Percentiles rank a stretch among this genome's conserved stretches.
These are phyloP conservation scores for Yamadazyma dendronema DNA, from an alignment of 1,139 yeast species.

Conservation along the genomic window DNA sequence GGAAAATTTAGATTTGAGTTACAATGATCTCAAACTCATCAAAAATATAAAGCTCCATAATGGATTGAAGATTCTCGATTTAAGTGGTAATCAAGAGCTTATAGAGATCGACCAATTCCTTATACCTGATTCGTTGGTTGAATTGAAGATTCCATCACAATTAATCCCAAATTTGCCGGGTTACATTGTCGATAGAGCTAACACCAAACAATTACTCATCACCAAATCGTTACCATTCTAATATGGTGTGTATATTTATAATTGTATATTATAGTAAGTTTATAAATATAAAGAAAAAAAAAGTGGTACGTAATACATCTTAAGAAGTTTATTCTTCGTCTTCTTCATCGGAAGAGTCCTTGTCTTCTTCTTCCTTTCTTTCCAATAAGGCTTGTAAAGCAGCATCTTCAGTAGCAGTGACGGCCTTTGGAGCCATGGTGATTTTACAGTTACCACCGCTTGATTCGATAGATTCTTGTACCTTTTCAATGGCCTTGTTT, in stretches of 20 bases:
- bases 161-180: slow-evolving; percentile 38
- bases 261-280: not conserved
- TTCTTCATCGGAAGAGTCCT: slow-evolving; percentile 44
- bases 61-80: slow-evolving; percentile 33
- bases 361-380: slow-evolving; percentile 49
- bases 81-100: slow-evolving; percentile 46
- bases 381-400: slow-evolving; percentile 90
- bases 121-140: slow-evolving; percentile 39
- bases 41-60: slow-evolving; percentile 39
- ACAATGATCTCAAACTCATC: slow-evolving; percentile 40
- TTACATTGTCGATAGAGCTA: slow-evolving; percentile 42
- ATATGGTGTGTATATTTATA: not conserved
- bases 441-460: slow-evolving; percentile 88
- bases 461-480: slow-evolving; percentile 63
- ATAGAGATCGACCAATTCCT: slow-evolving; percentile 37
- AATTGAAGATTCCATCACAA: slow-evolving; percentile 37
- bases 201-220: slow-evolving; percentile 31
- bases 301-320: too few species aligned
- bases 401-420: slow-evolving; percentile 97
- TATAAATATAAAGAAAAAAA: not conserved
- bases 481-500: slow-evolving; percentile 74
- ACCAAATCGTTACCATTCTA: slow-evolving; percentile 27
- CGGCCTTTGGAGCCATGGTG: slow-evolving; percentile 98
- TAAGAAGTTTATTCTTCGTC: slow-evolving; percentile 40
- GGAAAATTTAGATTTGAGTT: slow-evolving; percentile 33